phyloP scores from a whole-genome alignment of 129 eudicot genomes.

The Flaveria bidentis region DNA sequence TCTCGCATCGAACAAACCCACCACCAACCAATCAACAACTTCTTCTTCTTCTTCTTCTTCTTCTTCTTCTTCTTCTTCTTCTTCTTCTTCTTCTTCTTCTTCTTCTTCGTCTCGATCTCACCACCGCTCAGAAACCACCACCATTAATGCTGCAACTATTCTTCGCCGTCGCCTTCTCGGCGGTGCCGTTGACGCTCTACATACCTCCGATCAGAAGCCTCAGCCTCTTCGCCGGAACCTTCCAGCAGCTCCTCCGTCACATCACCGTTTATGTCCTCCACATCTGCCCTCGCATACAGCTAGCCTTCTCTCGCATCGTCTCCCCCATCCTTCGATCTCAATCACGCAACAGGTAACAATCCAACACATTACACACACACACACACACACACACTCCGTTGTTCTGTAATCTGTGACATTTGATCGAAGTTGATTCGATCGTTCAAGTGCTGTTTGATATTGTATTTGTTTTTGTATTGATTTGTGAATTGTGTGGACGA shows the following conservation, averaged over 20 bases:
- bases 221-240: constrained; percentile 55
- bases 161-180: constrained; percentile 80
- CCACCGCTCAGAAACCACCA: constrained; percentile 1
- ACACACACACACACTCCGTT: background rate
- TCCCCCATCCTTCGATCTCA: constrained; percentile 33
- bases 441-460: background rate
- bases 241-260: constrained; percentile 50
- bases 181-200: constrained; percentile 76
- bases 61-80: background rate
- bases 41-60: background rate
- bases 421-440: background rate
- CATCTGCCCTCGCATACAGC: constrained; percentile 49
- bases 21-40: background rate
- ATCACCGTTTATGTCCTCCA: constrained; percentile 40
- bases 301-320: constrained; percentile 45
- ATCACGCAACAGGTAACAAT: constrained; percentile 20
- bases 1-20: background rate
- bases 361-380: too few species aligned
- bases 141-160: constrained; percentile 62
- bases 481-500: constrained; percentile 17
- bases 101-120: constrained; percentile 13
- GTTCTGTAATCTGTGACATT: constrained; percentile 7
- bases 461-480: constrained; percentile 11
- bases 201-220: constrained; percentile 83
- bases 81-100: background rate